Base-by-base conservation (phyloP, 441 rosid genomes). In the Pelargonium australe region DNA sequence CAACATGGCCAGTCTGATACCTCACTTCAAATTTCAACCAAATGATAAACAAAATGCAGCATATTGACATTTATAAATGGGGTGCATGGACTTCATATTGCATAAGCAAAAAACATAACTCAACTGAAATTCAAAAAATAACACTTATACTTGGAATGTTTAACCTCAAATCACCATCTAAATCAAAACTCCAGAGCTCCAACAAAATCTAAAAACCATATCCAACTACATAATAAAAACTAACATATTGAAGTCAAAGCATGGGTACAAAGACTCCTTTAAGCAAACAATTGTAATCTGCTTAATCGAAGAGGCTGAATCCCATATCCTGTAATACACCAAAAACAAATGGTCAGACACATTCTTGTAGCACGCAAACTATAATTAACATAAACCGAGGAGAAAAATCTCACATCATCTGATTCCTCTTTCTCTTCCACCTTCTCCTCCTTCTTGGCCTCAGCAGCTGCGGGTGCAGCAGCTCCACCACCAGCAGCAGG, bases 361-460 rank as follows among this genome's bases (percentile, higher is more conserved):
- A 31, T 13, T 34, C 37, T 61, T 6, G 6, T 40, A 7, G 10
- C 17, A 65, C 25, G 8, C 23, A 41, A 6, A 34, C 3, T 1
- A 25, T 28, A 60, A 49, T 11, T 2, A 2, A 1, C 1, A 47
- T 10, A 40, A 4, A 60, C 12, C 61, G 16, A 13, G 9, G 14
- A 34, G 47, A n/a, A 47, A 55, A 73, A 57, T 11, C 75, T 81
- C 79, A 90, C 95, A 28, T 90, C 98, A 73, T 92, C 98, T 0
- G 93, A 88, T 75, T 92, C 96, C 23, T 92, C 98, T 70, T 81
- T 85, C 80, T 86, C 89, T 77, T 85, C 96, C 0, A 84, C 89
- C 75, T 90, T 92, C 79, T 88, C 88, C 69, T 90, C 98, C 70
- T 90, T 85, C 85, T 86, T 86, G 65, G 87, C 79, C 65, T 75